phyloP scores from a whole-genome alignment of 202 grass and related monocot species.

The Panicum virgatum region DNA sequence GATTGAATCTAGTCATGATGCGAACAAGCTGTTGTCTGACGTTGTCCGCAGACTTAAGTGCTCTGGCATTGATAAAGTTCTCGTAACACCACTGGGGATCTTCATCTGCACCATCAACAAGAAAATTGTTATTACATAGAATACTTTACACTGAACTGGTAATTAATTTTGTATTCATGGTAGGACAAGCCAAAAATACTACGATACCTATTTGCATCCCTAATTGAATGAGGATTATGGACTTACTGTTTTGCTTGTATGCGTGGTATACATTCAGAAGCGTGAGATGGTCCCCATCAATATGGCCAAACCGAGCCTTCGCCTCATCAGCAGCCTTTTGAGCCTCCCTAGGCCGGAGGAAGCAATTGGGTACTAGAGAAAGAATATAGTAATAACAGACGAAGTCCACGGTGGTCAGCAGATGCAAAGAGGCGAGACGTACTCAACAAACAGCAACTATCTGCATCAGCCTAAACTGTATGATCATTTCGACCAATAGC shows the following conservation, averaged over 20 bases:
- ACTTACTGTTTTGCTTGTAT: slow-evolving; percentile 89
- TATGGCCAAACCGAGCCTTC: slow-evolving; percentile 84
- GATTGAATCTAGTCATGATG: slow-evolving; percentile 96
- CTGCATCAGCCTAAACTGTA: slow-evolving; percentile 76
- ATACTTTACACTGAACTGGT: not conserved
- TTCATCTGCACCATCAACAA: slow-evolving; percentile 55
- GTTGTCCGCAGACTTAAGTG: slow-evolving; percentile 88
- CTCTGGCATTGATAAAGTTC: slow-evolving; percentile 81
- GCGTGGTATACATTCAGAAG: slow-evolving; percentile 84
- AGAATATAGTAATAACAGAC: slow-evolving; percentile 74
- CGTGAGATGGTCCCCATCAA: slow-evolving; percentile 86
- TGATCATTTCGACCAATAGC: slow-evolving; percentile 61
- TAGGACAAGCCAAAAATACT: not conserved
- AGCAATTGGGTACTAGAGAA: slow-evolving; percentile 97
- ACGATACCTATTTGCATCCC: not conserved
- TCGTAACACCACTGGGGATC: slow-evolving; percentile 96
- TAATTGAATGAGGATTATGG: not conserved
- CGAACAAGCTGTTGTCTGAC: slow-evolving; percentile 90
- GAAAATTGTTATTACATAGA: slow-evolving; percentile 30
- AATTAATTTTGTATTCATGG: not conserved
- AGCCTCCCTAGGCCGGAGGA: slow-evolving; percentile 92
- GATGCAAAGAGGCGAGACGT: slow-evolving; percentile 71
- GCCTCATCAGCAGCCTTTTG: slow-evolving; percentile 90
- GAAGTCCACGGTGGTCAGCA: slow-evolving; percentile 75
- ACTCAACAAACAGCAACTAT: slow-evolving; percentile 84